Base-by-base conservation (phyloP, 23 red algal species). In the Gracilaria gracilis region DNA sequence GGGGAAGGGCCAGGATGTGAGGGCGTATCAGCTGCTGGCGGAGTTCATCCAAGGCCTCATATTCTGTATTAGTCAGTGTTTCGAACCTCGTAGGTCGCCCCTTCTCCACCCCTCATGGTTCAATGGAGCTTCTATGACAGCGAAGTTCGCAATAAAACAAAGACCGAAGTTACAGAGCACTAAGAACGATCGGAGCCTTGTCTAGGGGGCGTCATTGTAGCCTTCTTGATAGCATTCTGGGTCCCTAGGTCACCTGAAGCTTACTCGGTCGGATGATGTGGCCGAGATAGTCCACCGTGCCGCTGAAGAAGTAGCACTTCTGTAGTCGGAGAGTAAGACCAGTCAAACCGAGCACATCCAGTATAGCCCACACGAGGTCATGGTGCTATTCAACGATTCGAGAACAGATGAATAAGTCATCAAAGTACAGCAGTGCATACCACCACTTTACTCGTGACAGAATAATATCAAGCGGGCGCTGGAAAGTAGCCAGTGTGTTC, bases 351-450 rank as follows among this genome's bases (percentile, higher is more conserved):
- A 84, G 78, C 0, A 84, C 24, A 24, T 13, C 15, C 34, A 92
- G 34, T 29, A 82, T 50, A 42, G 47, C 6, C 20, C 0, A 0
- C 25, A 92, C 31, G 57, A 72, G 78, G 5, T 29, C 24, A 37
- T 61, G 33, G 46, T 91, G 88, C 29, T 82, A 53, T 7, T 59
- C 28, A 0, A 72, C 38, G 12, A n/a, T 82, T 4, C 34, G 0
- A 9, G 71, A 80, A 42, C 47, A 81, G 9, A 91, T 55, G 31
- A 82, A 71, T 25, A 82, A 20, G 74, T 91, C 88, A 33, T 91
- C 76, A 25, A 91, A 35, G 66, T 89, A 79, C 21, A 89, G 69
- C 2, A 89, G 40, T 6, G 66, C 64, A 28, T 49, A 73, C 69
- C 66, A 40, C 3, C 71, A 80, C 38, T 65, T 55, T 13, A 67